A percentile compares a stretch with the other conserved stretches of the same genome.
Conservation (phyloP, 768 basidiomycete genomes). For the Punctularia strigosozonata region DNA sequence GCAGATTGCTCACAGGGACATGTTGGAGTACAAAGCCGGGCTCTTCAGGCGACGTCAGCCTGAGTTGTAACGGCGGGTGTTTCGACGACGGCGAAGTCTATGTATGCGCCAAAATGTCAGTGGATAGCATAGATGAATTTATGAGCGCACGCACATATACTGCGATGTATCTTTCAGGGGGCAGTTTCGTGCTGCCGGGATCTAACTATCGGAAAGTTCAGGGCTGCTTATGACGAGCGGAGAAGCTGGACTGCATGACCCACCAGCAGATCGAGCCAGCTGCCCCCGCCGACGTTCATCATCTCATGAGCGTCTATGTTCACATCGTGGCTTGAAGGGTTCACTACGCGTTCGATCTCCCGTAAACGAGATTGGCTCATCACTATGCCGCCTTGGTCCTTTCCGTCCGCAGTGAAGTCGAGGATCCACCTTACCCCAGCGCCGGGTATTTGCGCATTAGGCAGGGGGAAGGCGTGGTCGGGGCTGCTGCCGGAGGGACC, state of each 20-base stretch:
- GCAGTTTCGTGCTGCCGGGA: slow-evolving; percentile 23
- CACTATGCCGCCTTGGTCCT: slow-evolving; percentile 43
- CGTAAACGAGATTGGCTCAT: slow-evolving; percentile 66
- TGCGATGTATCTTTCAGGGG: slow-evolving; percentile 56
- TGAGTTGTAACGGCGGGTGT: slow-evolving; percentile 62
- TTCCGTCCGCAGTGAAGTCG: slow-evolving; percentile 53
- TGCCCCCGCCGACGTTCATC: slow-evolving; percentile 36
- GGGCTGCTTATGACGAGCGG: too few relatives aligned
- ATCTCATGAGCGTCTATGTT: slow-evolving; percentile 28
- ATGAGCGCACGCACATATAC: slow-evolving; percentile 46
- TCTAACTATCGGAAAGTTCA: too few relatives aligned
- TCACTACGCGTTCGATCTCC: slow-evolving; percentile 56
- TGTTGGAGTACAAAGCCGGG: slow-evolving; percentile 65
- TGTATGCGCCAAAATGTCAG: neutral
- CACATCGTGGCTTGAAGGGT: slow-evolving; percentile 39
- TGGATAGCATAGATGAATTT: neutral
- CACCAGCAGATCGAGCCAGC: slow-evolving; percentile 61
- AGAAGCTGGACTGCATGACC: slow-evolving; percentile 9
- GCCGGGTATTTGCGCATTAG: slow-evolving; percentile 12
- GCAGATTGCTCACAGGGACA: slow-evolving; percentile 59
- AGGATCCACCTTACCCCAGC: slow-evolving; percentile 44
- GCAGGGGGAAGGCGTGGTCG: slow-evolving; percentile 42
- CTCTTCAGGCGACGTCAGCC: slow-evolving; percentile 58
- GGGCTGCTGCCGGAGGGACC: slow-evolving; percentile 30
- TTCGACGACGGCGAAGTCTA: slow-evolving; percentile 53